These are phyloP conservation scores for Phytophthora macrochlamydospora DNA, from an alignment of 352 stramenopile genomes.

Conservation along the genomic window DNA sequence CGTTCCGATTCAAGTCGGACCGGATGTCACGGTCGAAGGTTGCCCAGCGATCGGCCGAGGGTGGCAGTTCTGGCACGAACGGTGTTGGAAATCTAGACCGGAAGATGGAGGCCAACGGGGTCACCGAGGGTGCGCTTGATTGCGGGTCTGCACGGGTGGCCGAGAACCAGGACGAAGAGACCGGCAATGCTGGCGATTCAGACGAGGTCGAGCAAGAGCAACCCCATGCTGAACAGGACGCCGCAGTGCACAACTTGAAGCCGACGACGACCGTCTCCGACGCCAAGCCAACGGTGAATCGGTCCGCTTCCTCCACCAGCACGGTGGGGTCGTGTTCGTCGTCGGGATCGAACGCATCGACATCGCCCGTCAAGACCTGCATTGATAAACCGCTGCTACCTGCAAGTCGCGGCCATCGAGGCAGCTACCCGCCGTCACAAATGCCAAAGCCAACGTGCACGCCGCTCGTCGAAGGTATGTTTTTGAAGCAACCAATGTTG, in stretches of 20 bases:
- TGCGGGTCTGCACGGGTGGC: constrained; percentile 13
- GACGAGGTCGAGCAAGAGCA: constrained; percentile 19
- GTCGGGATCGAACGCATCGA: constrained; percentile 3
- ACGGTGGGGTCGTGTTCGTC: constrained; percentile 26
- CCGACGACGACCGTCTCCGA: background rate
- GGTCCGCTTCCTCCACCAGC: constrained; percentile 18
- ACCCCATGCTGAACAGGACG: background rate
- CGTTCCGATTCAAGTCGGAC: constrained; percentile 33
- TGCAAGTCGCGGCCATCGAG: background rate
- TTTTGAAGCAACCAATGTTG: background rate
- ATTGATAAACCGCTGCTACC: constrained; percentile 15
- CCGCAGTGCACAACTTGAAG: constrained; percentile 5
- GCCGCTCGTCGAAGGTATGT: constrained; percentile 24
- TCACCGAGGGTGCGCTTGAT: constrained; percentile 10
- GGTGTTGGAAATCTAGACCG: constrained; percentile 30
- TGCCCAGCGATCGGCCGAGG: constrained; percentile 4
- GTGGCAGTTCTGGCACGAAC: constrained; percentile 1
- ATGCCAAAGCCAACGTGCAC: constrained; percentile 15
- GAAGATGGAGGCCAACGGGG: constrained; percentile 10
- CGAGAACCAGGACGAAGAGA: constrained; percentile 24
- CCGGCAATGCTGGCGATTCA: constrained; percentile 4
- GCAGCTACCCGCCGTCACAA: constrained; percentile 1
- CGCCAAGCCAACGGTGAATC: constrained; percentile 13
- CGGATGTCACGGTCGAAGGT: constrained; percentile 18
- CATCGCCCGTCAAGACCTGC: background rate